Evolutionary conservation across 108 stramenopile genomes (phyloP), one percentile per base, ranked within the genome.

Genomic region (Cyclotella baltica): DNA sequence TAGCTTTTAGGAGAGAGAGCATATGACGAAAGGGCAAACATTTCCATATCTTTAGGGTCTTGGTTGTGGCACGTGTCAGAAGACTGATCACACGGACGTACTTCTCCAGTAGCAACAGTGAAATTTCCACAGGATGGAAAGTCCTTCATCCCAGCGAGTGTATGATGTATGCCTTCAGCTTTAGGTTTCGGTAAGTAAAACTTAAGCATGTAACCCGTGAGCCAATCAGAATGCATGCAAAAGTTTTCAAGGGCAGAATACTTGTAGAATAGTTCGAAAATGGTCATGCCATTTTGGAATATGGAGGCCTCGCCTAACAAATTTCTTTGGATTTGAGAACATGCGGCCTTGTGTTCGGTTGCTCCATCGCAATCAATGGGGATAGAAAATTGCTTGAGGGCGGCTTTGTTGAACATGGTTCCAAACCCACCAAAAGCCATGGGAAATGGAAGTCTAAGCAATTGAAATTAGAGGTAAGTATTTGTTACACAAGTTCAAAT

Each of bases 371-470:
- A 59, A 19, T n/a, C 0, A 16, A 84, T 61, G 47, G 83, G 83
- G 33, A 52, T 29, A 2, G 62, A 36, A n/a, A 80, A 68, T 0
- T 62, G 29, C 29, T 69, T 59, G 16, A 85, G 9, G 4, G 77
- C 64, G 16, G n/a, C 40, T 28, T 55, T 57, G 73, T 58, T 72
- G 58, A 78, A 50, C 33, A 75, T 22, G 0, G 65, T 67, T 13
- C 86, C 83, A 30, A 73, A 87, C 0, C 86, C 86, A 33, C 86
- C 86, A 48, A 56, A 84, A 29, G 86, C 70, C 3, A 81, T 37
- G 16, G 66, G 47, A 25, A 80, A 73, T 3, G 67, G 67, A 52
- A 52, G 36, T 27, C 13, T n/a, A 53, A 19, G n/a, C 8, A 53
- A 53, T 5, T n/a, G n/a, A n/a, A n/a, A n/a, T n/a, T n/a, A n/a